phyloP scores from a whole-genome alignment of 2,329 filamentous ascomycete species.

The Endocalyx cinctus region DNA sequence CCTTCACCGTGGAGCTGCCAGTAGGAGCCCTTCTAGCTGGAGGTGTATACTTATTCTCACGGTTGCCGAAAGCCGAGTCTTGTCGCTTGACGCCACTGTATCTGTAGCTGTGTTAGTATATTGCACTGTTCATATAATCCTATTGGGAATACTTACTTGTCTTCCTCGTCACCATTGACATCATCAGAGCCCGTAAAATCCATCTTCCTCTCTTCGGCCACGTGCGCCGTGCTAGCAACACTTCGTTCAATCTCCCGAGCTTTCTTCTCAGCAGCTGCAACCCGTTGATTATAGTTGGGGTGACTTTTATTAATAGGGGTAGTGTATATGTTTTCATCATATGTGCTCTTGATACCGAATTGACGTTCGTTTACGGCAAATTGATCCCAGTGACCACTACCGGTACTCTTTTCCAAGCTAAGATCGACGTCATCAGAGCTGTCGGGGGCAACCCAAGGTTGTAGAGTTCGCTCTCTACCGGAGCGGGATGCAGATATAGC shows the following conservation, averaged over 20 bases:
- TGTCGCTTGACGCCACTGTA: slow-evolving; percentile 88
- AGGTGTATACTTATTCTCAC: slow-evolving; percentile 76
- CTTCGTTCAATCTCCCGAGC: slow-evolving; percentile 86
- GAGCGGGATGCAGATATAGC: slow-evolving; percentile 76
- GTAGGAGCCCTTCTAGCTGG: slow-evolving; percentile 80
- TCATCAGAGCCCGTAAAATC: slow-evolving; percentile 59
- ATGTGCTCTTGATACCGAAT: slow-evolving; percentile 84
- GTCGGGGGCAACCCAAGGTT: slow-evolving; percentile 72
- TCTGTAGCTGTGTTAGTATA: slow-evolving; percentile 38
- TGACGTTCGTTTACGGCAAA: slow-evolving; percentile 84
- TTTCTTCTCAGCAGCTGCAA: slow-evolving; percentile 75
- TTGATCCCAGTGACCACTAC: slow-evolving; percentile 72
- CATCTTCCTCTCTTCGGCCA: slow-evolving; percentile 83
- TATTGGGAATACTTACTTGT: slow-evolving; percentile 59
- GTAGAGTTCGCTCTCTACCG: slow-evolving; percentile 68
- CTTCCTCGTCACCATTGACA: slow-evolving; percentile 80
- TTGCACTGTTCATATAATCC: no score
- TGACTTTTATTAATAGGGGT: slow-evolving; percentile 82
- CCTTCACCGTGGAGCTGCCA: slow-evolving; percentile 66
- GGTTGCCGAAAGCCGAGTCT: slow-evolving; percentile 58
- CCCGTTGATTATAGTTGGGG: slow-evolving; percentile 73
- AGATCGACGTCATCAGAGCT: slow-evolving; percentile 59
- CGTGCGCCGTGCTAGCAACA: slow-evolving; percentile 69
- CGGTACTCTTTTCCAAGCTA: slow-evolving; percentile 61
- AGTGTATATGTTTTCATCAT: slow-evolving; percentile 93